Evolutionary conservation across 2,329 filamentous ascomycete genomes (phyloP), one percentile per base, ranked within the genome.

Genomic region (Colletotrichum musae): DNA sequence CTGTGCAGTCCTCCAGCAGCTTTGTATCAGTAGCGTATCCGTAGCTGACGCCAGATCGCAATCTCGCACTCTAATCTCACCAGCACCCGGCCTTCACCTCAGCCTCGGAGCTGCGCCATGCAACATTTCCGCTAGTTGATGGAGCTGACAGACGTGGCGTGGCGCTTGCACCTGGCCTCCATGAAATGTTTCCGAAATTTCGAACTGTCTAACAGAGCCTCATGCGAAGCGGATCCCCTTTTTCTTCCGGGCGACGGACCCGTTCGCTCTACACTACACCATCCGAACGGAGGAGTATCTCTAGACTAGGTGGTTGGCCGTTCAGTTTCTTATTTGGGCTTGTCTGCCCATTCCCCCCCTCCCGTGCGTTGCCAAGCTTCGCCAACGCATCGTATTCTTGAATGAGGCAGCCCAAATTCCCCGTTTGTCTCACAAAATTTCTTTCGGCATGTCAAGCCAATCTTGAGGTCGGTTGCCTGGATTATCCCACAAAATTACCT

Each of bases 401-500:
- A 50, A 50, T 52, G 50, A 52, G 50, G 26, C 50, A 52, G 26
- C 50, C 21, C 24, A 18, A 50, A 21, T 12, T 24, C 18, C 47
- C n/a, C 47, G 45, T 48, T 48, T 48, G 45, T 48, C 45, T 48
- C 45, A 48, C 4, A 48, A 48, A 48, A 21, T 48, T 48, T 48
- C n/a, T 15, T 43, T n/a, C 28, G 52, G 39, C 52, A 54, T 13
- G 26, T 58, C 28, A 16, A 58, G 56, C 56, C 56, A 41, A n/a
- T 18, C 45, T 48, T 47, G 26, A 41, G 56, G 56, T 24, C 18
- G 18, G 16, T 48, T 48, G n/a, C 45, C 51, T 47, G 47, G 51
- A 52, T 60, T 51, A 60, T 60, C 21, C 58, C 47, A 51, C 58
- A 50, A 41, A 43, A 13, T 60, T 52, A 52, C 45, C 47, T 52